Evolutionary conservation across 2,329 filamentous ascomycete genomes (phyloP), one percentile per base, ranked within the genome.

Genomic region (Sclerotinia borealis): DNA sequence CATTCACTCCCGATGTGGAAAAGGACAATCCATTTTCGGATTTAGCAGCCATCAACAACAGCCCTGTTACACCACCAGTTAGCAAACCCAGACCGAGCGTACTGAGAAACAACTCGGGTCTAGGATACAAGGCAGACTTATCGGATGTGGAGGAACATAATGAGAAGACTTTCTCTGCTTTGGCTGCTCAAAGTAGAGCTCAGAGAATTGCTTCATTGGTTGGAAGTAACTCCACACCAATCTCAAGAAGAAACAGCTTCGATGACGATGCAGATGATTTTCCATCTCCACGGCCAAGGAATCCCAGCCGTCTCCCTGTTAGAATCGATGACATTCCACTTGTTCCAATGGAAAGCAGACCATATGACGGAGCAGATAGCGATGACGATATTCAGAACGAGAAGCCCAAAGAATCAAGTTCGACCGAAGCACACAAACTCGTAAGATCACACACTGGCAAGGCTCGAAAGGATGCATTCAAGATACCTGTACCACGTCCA

Each of bases 381-480:
- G 71, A 73, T 29, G 69, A 72, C 10, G 68, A 72, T 3, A 65
- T 68, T 17, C 54, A 63, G 2, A 66, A 64, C 11, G 64, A 63
- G 15, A 63, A 66, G 37, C 59, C 41, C 15, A 70, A 72, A 37
- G 51, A 49, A 29, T 65, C 68, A 9, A 71, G 66, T 66, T 72
- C 66, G 45, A 65, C 76, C 69, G 79, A 81, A 65, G 81, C 81
- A 31, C 75, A 76, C 61, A 77, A 76, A 58, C 70, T 80, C 6
- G 78, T 80, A 10, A 72, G 75, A 59, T 72, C 73, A 34, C 77
- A 79, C 61, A 79, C 77, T 6, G 70, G 65, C 50, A 66, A 75
- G 68, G 25, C 65, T 61, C 50, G 65, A 13, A 59, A 63, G 27
- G 68, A 70, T 39, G 54, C 66, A 5, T 65, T 67, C 58, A 65